Base-by-base conservation (phyloP, 208 protist species). In the Strigomonas culicis region DNA sequence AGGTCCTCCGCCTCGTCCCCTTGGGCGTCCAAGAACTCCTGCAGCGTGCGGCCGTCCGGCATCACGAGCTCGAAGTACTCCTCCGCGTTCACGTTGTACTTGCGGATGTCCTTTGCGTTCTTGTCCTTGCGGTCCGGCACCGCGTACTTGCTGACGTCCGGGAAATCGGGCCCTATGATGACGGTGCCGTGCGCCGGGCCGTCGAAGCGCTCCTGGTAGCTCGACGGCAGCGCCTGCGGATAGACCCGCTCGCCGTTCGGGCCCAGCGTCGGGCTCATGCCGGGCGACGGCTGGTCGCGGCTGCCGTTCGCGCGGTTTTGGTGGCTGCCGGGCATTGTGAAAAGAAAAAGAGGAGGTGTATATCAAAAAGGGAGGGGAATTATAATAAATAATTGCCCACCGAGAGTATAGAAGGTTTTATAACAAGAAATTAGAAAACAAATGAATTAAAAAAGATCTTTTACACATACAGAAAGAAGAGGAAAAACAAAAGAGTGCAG, bases 151-250 rank as follows among this genome's bases (percentile, higher is more conserved):
- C 30, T 11, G 4, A 10, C 13, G 7, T 58, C 52, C 27, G 52
- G 52, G 25, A 60, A 60, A 31, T 60, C 56, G 34, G 31, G 52
- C 22, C 63, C 63, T n/a, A 68, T 68, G 52, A 68, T 50, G 27
- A 68, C 63, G 27, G 63, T 68, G 25, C 63, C 63, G 1, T 50
- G 4, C 1, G 60, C 63, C 4, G 63, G 50, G 21, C 32, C 17
- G 10, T 51, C 30, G 24, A 68, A 43, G 32, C 53, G 39, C 11
- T 57, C 39, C 13, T 51, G 36, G 53, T 30, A 60, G 24, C 21
- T 50, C 1, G 63, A 68, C 8, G 30, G 63, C 2, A 51, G 63
- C 1, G 63, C 63, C 63, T 68, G 52, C 1, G 63, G 63, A 39
- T 61, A 61, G 36, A 41, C 36, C 6, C 8, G 36, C n/a, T n/a